Evolutionary conservation across 306 rosid genomes (phyloP).

Genomic region (Albizia julibrissin): DNA sequence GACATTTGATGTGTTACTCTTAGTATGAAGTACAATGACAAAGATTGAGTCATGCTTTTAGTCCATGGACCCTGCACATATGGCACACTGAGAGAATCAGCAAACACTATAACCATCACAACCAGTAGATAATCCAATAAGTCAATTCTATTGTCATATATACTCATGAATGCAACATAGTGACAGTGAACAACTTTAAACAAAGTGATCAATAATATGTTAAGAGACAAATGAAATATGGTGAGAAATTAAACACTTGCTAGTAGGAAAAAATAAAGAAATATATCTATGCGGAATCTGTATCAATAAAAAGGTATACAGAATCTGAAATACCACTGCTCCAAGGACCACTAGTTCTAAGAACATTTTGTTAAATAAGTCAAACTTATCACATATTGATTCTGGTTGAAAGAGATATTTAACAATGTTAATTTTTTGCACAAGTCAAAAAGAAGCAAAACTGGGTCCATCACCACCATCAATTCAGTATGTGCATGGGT

Average conservation of each 20-base stretch:
- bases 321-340: constrained; percentile 17
- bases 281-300: not conserved
- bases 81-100: constrained; percentile 28
- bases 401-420: not conserved
- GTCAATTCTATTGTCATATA: constrained; percentile 23
- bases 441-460: not conserved
- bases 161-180: constrained; percentile 18
- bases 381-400: not conserved
- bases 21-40: constrained; percentile 56
- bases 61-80: constrained; percentile 59
- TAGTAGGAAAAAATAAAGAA: not conserved
- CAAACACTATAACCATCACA: not conserved
- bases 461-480: not conserved
- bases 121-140: constrained; percentile 13
- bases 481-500: not conserved
- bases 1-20: constrained; percentile 43
- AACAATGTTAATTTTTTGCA: not conserved
- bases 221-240: not conserved
- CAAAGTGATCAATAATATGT: not conserved
- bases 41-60: constrained; percentile 42
- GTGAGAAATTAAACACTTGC: not conserved
- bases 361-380: not conserved
- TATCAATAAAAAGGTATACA: too few species aligned
- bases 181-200: constrained; percentile 18
- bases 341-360: constrained; percentile 11